Percentiles rank a stretch among this genome's conserved stretches.
Evolutionary conservation across 306 rosid genomes (phyloP).

Genomic region (Fagus crenata): DNA sequence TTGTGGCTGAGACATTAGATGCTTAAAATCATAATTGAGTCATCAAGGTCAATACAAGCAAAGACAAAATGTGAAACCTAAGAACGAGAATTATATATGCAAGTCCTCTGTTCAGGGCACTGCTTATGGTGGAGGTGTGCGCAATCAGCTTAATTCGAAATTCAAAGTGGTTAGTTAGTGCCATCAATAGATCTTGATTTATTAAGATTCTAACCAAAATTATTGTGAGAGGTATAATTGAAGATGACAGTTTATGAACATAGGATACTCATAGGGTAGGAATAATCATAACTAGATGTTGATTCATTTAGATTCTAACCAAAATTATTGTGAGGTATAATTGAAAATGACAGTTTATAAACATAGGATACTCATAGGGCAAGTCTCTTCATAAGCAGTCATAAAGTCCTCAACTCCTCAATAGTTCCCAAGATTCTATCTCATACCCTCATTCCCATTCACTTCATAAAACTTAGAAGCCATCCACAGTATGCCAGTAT

Average conservation of each 20-base stretch:
- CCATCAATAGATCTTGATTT: background rate
- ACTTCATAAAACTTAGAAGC: background rate
- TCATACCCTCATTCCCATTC: background rate
- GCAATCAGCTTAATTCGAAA: too few relatives aligned
- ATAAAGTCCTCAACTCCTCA: background rate
- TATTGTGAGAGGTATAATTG: background rate
- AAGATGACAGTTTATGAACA: background rate
- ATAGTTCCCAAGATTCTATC: background rate
- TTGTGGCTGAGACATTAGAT: too few relatives aligned
- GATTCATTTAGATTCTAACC: background rate
- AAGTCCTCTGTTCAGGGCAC: too few relatives aligned
- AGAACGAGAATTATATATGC: too few relatives aligned
- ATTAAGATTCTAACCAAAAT: background rate
- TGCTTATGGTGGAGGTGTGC: too few relatives aligned
- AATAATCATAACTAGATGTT: too few relatives aligned
- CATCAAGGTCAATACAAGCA: too few relatives aligned
- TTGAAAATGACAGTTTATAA: background rate
- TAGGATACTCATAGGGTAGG: background rate
- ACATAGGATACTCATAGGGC: background rate
- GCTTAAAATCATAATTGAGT: too few relatives aligned
- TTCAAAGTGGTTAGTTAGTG: too few relatives aligned
- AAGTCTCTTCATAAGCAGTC: background rate
- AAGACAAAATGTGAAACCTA: too few relatives aligned
- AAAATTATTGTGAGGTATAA: background rate
- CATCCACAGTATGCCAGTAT: background rate